Conservation (phyloP, 2,329 filamentous ascomycete genomes). For the Botrytis squamosa region DNA sequence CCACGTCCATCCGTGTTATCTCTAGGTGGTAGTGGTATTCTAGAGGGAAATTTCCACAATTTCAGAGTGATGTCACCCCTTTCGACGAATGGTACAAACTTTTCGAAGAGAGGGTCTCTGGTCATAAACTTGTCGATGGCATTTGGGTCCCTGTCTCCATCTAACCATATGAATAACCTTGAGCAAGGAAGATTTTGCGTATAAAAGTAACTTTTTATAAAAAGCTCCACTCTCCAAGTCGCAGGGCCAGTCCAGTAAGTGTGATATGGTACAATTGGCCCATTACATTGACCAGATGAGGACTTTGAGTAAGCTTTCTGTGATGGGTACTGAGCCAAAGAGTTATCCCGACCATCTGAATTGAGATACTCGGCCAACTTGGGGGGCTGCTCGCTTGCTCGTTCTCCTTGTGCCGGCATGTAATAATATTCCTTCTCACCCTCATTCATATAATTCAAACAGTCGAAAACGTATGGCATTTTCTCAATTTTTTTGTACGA, state of each 20-base stretch:
- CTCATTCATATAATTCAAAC: constrained; percentile 50
- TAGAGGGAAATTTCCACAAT: constrained; percentile 53
- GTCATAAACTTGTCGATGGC: constrained; percentile 52
- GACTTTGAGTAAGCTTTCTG: constrained; percentile 43
- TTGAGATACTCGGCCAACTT: constrained; percentile 37
- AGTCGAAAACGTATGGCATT: constrained; percentile 54
- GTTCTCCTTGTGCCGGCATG: constrained; percentile 41
- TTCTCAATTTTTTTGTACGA: constrained; percentile 52
- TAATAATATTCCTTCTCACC: constrained; percentile 51
- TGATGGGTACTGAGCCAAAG: constrained; percentile 37
- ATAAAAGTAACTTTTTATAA: constrained; percentile 56
- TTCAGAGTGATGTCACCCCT: constrained; percentile 52
- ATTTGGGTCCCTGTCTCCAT: constrained; percentile 51
- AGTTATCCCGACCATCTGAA: constrained; percentile 40
- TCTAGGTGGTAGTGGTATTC: constrained; percentile 51
- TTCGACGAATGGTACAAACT: constrained; percentile 53
- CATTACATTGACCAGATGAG: constrained; percentile 50
- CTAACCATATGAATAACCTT: constrained; percentile 53
- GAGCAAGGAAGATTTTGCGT: constrained; percentile 57
- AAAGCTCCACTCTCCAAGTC: constrained; percentile 56
- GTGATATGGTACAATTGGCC: constrained; percentile 56
- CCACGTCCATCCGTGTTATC: constrained; percentile 50
- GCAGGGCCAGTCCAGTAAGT: constrained; percentile 57
- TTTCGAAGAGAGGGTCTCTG: constrained; percentile 51
- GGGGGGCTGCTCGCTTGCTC: constrained; percentile 39